Base-by-base conservation (phyloP, 176 grass and related monocot species). In the Tillandsia leiboldiana region DNA sequence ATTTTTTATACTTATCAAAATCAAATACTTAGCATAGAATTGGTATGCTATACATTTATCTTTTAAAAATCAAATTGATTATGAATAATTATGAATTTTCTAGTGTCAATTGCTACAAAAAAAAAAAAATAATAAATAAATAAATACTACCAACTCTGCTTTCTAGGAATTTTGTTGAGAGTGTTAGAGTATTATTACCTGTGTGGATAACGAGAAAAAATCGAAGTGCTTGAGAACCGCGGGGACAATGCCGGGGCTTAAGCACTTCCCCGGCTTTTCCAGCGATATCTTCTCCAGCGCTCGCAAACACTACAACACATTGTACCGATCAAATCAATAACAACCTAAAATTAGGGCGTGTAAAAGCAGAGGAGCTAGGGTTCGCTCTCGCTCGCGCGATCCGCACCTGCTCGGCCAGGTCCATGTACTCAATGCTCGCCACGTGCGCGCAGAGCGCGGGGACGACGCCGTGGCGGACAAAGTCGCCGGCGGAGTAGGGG, bases 151-250 rank as follows among this genome's bases (percentile, higher is more conserved):
- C 20, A 20, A 20, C 20, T 20, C 20, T 20, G 24, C 49, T 5
- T 1, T 13, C n/a, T 29, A 29, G 20, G 9, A 65, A 63, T 7
- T 42, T 42, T 4, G 7, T 42, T 42, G 53, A 28, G 11, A 22
- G 53, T 13, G 15, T 56, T n/a, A 59, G n/a, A 59, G 20, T 42
- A 59, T 59, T 9, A 59, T 51, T 63, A 81, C 86, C 82, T 88
- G 78, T 15, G 73, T 77, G 52, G 8, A 18, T 1, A 12, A 71
- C 2, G 72, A 75, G 63, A 85, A 70, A 68, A 89, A 85, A 65
- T 90, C 83, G 10, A 90, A 77, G 48, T 75, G 78, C 26, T 79
- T 75, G 0, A 90, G 66, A 70, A 83, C 83, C 24, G 87, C 87
- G 10, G 75, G 69, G 49, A 81, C 70, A 42, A 86, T 80, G 51